Conservation (phyloP, 192 early-diverging fungal genomes). For the Rhizophagus clarus region DNA sequence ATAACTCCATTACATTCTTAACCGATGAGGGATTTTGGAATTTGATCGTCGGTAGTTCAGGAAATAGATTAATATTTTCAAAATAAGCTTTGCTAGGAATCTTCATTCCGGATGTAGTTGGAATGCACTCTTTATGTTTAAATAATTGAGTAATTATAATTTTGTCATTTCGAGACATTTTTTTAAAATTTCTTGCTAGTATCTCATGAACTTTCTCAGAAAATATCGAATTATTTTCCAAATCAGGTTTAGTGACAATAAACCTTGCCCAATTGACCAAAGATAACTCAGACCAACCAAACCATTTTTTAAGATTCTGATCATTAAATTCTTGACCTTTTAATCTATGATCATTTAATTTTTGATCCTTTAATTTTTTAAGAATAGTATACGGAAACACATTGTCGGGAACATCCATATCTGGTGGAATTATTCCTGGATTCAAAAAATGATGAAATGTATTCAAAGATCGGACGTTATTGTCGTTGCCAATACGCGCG, state of each 20-base stretch:
- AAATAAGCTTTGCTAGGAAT: constrained; percentile 75
- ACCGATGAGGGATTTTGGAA: constrained; percentile 55
- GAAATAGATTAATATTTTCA: constrained; percentile 75
- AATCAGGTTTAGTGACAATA: constrained; percentile 4
- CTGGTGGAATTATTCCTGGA: constrained; percentile 3
- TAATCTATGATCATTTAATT: too few relatives aligned
- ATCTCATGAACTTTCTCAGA: constrained; percentile 66
- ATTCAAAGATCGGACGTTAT: too few relatives aligned
- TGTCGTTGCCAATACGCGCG: constrained; percentile 45
- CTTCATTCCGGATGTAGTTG: constrained; percentile 70
- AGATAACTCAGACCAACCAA: constrained; percentile 13
- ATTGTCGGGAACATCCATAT: not conserved
- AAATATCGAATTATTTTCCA: constrained; percentile 51
- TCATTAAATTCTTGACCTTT: not conserved
- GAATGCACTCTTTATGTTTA: constrained; percentile 58
- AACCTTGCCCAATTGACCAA: not conserved
- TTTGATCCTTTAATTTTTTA: not conserved
- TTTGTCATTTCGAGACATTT: constrained; percentile 38
- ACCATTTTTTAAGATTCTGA: constrained; percentile 6
- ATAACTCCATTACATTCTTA: constrained; percentile 46
- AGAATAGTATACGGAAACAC: constrained; percentile 11
- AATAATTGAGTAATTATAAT: constrained; percentile 37
- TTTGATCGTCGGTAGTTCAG: constrained; percentile 73
- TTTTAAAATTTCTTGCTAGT: constrained; percentile 38
- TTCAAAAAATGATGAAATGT: constrained; percentile 63